Evolutionary conservation across 2,329 filamentous ascomycete species (phyloP).

Genomic region (Dryadomyces sulphureus): DNA sequence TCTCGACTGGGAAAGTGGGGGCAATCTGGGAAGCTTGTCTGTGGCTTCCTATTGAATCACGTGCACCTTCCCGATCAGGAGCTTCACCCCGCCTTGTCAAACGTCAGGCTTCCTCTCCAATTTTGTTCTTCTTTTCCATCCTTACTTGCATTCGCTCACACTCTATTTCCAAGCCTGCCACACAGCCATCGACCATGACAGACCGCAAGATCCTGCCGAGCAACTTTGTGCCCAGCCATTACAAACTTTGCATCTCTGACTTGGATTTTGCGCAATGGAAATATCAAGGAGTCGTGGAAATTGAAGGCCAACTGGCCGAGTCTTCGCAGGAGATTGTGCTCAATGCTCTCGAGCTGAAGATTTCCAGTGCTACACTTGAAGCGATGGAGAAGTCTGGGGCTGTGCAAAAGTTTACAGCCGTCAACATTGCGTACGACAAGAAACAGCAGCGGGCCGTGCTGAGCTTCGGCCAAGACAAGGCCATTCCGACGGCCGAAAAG

Average conservation of each 20-base stretch:
- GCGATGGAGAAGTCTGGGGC: conserved; percentile 30
- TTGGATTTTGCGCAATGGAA: conserved; percentile 61
- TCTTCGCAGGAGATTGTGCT: conserved; percentile 63
- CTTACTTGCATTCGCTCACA: background rate
- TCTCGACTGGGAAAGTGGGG: background rate
- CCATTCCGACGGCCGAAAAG: conserved; percentile 49
- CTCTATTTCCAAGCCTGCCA: background rate
- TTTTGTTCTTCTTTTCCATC: background rate
- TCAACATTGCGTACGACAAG: conserved; percentile 60
- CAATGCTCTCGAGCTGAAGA: conserved; percentile 73
- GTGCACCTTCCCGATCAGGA: background rate
- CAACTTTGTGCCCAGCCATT: conserved; percentile 68
- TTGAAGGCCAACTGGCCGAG: conserved; percentile 58
- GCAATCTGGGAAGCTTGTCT: background rate
- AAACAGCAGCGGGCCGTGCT: conserved; percentile 74
- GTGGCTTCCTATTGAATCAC: background rate
- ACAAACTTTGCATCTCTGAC: conserved; percentile 66
- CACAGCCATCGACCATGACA: conserved; percentile 23
- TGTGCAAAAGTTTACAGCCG: conserved; percentile 42
- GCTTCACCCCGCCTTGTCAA: background rate
- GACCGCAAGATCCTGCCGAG: conserved; percentile 49
- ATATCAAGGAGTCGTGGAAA: conserved; percentile 70
- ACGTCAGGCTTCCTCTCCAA: background rate
- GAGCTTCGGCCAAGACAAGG: conserved; percentile 45
- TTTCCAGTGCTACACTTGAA: conserved; percentile 49